Conservation (phyloP, 306 rosid species). For the Cyamopsis tetragonoloba region DNA sequence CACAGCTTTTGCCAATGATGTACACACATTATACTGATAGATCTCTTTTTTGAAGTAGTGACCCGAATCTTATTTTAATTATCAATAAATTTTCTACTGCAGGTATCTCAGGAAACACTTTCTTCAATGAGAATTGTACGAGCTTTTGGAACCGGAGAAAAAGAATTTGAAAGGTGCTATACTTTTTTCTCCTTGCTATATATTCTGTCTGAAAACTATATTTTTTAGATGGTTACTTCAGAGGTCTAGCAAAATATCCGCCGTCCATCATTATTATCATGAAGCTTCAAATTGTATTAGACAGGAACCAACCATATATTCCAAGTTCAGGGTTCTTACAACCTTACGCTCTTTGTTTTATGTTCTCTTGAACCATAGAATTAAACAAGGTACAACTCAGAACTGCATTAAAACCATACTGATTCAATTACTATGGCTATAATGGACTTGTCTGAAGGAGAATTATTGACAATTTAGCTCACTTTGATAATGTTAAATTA, state of each 20-base stretch:
- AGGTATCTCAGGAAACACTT: conserved; percentile 75
- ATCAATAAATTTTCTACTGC: conserved; percentile 8
- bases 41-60: conserved; percentile 19
- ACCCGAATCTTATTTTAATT: conserved; percentile 11
- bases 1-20: conserved; percentile 68
- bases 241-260: neutral
- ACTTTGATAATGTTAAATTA: neutral
- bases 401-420: neutral
- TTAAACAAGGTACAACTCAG: neutral
- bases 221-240: neutral
- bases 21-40: conserved; percentile 29
- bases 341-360: neutral
- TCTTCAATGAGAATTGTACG: conserved; percentile 51
- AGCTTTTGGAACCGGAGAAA: conserved; percentile 48
- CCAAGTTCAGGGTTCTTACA: neutral
- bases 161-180: conserved; percentile 55
- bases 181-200: neutral
- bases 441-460: neutral
- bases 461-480: neutral
- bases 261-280: neutral
- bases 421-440: neutral
- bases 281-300: neutral
- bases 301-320: neutral
- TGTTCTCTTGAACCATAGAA: neutral
- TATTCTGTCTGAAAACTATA: conserved; percentile 13